phyloP scores from a whole-genome alignment of 208 protist genomes.

The Trypanosoma vivax region DNA sequence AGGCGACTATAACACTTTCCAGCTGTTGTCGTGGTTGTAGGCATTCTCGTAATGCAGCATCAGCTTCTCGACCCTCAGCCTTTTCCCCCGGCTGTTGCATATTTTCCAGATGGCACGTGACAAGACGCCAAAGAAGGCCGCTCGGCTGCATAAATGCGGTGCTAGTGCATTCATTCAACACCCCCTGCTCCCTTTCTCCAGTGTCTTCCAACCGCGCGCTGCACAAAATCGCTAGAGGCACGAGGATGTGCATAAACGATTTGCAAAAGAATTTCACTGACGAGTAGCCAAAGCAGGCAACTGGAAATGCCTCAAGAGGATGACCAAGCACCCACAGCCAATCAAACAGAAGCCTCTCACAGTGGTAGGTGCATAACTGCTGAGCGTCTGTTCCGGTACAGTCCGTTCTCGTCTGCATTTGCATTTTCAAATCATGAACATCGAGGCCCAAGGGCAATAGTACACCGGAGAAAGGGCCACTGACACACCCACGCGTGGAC shows the following conservation, averaged over 20 bases:
- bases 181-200: neutral
- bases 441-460: neutral
- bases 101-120: neutral
- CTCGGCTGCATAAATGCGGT: constrained; percentile 15
- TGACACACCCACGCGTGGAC: neutral
- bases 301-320: constrained; percentile 52
- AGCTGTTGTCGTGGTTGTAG: neutral
- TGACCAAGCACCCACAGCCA: constrained; percentile 67
- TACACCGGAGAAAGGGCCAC: neutral
- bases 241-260: constrained; percentile 21
- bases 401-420: neutral
- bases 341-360: constrained; percentile 36
- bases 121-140: constrained; percentile 19
- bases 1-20: neutral
- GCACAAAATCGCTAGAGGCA: constrained; percentile 50
- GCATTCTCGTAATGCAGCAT: too few relatives aligned
- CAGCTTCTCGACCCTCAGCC: too few relatives aligned
- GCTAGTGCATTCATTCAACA: neutral
- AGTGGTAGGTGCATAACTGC: constrained; percentile 34
- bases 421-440: neutral
- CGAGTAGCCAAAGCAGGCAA: constrained; percentile 48
- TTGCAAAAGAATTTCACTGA: constrained; percentile 22
- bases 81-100: too few relatives aligned
- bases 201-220: constrained; percentile 7
- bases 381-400: constrained; percentile 13